A percentile compares a stretch with the other conserved stretches of the same genome.
These are phyloP conservation scores for Baeospora myosura DNA, from an alignment of 1,284 basidiomycete genomes.

Conservation along the genomic window DNA sequence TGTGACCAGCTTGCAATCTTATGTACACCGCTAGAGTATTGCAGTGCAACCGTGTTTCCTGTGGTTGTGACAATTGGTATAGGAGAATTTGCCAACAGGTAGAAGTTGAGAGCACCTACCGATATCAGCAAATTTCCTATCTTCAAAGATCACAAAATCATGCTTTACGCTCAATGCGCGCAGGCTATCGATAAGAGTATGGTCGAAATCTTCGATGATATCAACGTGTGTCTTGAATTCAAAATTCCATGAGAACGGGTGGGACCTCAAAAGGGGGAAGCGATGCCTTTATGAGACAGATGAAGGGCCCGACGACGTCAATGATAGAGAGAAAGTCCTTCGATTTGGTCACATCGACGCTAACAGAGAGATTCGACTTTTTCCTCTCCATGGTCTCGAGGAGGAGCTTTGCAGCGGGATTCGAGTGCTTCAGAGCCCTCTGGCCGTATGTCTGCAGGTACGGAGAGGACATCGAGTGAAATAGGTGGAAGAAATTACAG, in stretches of 20 bases:
- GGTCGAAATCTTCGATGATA: slow-evolving; percentile 89
- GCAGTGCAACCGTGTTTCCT: slow-evolving; percentile 96
- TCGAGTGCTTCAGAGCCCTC: slow-evolving; percentile 55
- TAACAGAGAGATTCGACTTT: slow-evolving; percentile 88
- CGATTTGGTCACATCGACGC: slow-evolving; percentile 87
- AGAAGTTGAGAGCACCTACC: slow-evolving; percentile 43
- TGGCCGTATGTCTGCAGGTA: slow-evolving; percentile 54
- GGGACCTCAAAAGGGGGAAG: slow-evolving; percentile 13
- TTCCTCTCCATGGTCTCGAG: slow-evolving; percentile 86
- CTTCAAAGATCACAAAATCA: slow-evolving; percentile 97
- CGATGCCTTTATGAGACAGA: slow-evolving; percentile 89
- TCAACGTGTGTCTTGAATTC: slow-evolving; percentile 87
- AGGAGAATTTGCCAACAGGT: slow-evolving; percentile 3
- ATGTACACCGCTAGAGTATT: slow-evolving; percentile 92
- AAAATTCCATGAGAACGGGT: slow-evolving; percentile 18
- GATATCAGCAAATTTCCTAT: slow-evolving; percentile 99
- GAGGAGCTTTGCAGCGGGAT: slow-evolving; percentile 71
- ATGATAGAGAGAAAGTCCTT: slow-evolving; percentile 82
- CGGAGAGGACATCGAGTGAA: slow-evolving; percentile 38
- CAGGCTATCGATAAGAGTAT: slow-evolving; percentile 65
- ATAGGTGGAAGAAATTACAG: slow-evolving; percentile 2
- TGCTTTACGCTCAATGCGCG: slow-evolving; percentile 70
- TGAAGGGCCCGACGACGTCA: slow-evolving; percentile 80
- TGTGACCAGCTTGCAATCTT: slow-evolving; percentile 95
- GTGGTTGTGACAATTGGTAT: slow-evolving; percentile 2